Evolutionary conservation across 805 yeast species (phyloP).

Genomic region (Yarrowia sp.): DNA sequence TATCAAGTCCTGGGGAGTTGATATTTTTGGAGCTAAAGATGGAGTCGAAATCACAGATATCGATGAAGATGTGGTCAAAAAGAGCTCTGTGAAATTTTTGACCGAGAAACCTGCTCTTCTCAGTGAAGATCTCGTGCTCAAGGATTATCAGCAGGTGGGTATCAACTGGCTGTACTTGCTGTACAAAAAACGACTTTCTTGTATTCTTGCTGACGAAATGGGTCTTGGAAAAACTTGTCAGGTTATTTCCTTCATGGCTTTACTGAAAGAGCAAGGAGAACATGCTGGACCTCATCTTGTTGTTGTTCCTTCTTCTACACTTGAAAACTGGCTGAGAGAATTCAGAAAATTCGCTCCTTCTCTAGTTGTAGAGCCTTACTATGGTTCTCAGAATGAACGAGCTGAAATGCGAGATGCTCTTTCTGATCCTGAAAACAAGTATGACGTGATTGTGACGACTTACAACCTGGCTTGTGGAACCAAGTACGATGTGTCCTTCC

Average conservation of each 20-base stretch:
- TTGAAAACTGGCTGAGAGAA: conserved; percentile 97
- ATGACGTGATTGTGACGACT: conserved; percentile 91
- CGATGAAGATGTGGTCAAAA: conserved; percentile 33
- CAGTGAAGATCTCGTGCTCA: conserved; percentile 62
- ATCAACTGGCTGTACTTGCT: conserved; percentile 85
- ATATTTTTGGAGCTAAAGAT: conserved; percentile 51
- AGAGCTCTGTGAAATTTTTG: conserved; percentile 36
- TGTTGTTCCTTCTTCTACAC: conserved; percentile 93
- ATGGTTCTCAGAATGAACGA: conserved; percentile 83
- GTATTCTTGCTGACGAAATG: conserved; percentile 98
- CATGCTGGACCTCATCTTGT: conserved; percentile 78
- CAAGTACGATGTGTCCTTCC: conserved; percentile 74
- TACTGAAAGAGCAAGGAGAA: conserved; percentile 65
- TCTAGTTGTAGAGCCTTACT: conserved; percentile 83
- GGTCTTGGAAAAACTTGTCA: conserved; percentile 95
- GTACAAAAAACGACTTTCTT: conserved; percentile 74
- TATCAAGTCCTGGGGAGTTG: conserved; percentile 87
- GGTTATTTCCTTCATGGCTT: conserved; percentile 87
- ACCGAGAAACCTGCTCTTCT: conserved; percentile 69
- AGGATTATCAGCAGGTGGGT: conserved; percentile 95
- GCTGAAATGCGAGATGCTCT: conserved; percentile 76
- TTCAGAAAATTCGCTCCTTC: conserved; percentile 83
- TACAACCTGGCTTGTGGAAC: conserved; percentile 88
- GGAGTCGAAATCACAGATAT: conserved; percentile 58
- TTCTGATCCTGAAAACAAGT: conserved; percentile 50